Conservation (phyloP, 2,329 filamentous ascomycete genomes). For the Penicillium sp. region DNA sequence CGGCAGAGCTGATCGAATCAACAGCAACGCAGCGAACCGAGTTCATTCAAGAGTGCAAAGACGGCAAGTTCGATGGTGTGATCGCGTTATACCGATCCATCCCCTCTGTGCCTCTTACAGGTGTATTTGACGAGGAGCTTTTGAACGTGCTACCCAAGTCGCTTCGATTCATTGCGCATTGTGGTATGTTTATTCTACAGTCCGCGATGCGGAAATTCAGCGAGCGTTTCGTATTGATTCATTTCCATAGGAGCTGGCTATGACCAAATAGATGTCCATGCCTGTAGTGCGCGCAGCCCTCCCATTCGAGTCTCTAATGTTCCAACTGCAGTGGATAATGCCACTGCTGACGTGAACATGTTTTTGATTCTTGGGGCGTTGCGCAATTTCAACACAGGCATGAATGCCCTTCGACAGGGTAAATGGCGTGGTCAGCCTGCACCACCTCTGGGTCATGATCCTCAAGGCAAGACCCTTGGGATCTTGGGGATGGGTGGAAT, state of each 20-base stretch:
- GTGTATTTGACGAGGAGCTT: slow-evolving; percentile 70
- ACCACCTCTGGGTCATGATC: slow-evolving; percentile 69
- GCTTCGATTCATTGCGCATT: slow-evolving; percentile 41
- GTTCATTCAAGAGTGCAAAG: slow-evolving; percentile 68
- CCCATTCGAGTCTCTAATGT: slow-evolving; percentile 74
- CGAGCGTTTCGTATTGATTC: not conserved
- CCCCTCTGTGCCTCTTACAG: slow-evolving; percentile 63
- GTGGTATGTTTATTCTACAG: slow-evolving; percentile 30
- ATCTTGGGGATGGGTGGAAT: slow-evolving; percentile 88
- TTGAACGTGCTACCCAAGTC: slow-evolving; percentile 51
- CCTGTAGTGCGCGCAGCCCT: slow-evolving; percentile 64
- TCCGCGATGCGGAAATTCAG: too few relatives aligned
- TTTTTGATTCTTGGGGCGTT: slow-evolving; percentile 81
- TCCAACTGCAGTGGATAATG: slow-evolving; percentile 77
- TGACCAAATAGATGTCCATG: slow-evolving; percentile 74
- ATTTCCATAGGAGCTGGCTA: slow-evolving; percentile 70
- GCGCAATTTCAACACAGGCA: slow-evolving; percentile 68
- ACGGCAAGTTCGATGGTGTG: slow-evolving; percentile 67
- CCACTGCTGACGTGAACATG: slow-evolving; percentile 78
- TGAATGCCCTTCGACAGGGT: slow-evolving; percentile 65
- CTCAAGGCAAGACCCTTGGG: slow-evolving; percentile 74
- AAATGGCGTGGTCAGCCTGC: slow-evolving; percentile 64
- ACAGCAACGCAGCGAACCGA: slow-evolving; percentile 62
- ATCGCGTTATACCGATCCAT: slow-evolving; percentile 72
- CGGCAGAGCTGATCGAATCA: slow-evolving; percentile 68